Percentiles rank a stretch among this genome's conserved stretches.
Conservation (phyloP, 345 rosid species). For the Linum lewisii region DNA sequence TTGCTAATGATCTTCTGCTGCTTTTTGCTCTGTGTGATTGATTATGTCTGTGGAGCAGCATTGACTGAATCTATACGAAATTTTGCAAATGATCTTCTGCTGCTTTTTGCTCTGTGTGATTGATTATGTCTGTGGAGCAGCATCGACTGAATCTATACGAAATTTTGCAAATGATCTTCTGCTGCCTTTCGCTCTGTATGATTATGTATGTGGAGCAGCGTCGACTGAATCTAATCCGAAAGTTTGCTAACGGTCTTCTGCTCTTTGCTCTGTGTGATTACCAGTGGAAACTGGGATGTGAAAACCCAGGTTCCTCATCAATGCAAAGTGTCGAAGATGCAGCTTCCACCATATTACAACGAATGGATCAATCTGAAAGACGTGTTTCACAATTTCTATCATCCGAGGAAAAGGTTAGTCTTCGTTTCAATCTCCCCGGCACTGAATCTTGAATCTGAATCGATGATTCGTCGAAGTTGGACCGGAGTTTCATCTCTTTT, state of each 20-base stretch:
- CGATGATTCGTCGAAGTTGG: not conserved
- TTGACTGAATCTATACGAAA: too few relatives aligned
- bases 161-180: too few relatives aligned
- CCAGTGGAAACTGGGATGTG: slow-evolving; percentile 95
- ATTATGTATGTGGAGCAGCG: too few relatives aligned
- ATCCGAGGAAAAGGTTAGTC: slow-evolving; percentile 38
- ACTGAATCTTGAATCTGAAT: too few relatives aligned
- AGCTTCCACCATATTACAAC: slow-evolving; percentile 69
- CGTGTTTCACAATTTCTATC: slow-evolving; percentile 63
- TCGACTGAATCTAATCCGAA: too few relatives aligned
- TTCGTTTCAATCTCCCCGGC: not conserved
- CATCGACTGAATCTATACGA: too few relatives aligned
- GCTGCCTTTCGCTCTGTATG: too few relatives aligned
- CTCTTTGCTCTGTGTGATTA: slow-evolving; percentile 2
- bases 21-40: slow-evolving; percentile 5
- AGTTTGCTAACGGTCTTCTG: too few relatives aligned
- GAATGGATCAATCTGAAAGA: slow-evolving; percentile 95
- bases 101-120: too few relatives aligned
- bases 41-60: slow-evolving; percentile 60
- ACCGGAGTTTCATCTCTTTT: not conserved
- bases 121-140: too few relatives aligned
- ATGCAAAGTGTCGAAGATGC: slow-evolving; percentile 54
- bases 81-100: too few relatives aligned
- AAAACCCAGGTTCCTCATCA: slow-evolving; percentile 84
- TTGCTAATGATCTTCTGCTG: too few relatives aligned